A percentile compares a stretch with the other conserved stretches of the same genome.
phyloP scores from a whole-genome alignment of 768 basidiomycete species.

The Plicaturopsis crispa region DNA sequence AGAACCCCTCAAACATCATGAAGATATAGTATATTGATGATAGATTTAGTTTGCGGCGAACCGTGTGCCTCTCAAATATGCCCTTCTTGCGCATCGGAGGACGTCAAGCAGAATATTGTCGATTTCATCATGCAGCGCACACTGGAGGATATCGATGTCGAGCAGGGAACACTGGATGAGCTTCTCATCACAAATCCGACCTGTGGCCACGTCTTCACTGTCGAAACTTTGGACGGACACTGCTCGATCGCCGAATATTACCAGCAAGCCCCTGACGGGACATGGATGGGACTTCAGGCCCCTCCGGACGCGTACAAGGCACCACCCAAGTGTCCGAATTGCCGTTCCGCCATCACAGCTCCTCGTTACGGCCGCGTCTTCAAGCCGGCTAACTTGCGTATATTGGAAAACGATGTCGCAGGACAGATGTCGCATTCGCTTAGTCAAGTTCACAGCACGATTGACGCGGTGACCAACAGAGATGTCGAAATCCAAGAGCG shows the following conservation, averaged over 20 bases:
- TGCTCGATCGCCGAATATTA: conserved; percentile 49
- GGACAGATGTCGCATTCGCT: conserved; percentile 41
- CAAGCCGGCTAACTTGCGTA: conserved; percentile 58
- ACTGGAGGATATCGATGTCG: conserved; percentile 38
- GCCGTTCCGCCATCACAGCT: conserved; percentile 47
- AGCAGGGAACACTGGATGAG: conserved; percentile 33
- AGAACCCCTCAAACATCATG: not conserved
- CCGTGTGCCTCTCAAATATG: conserved; percentile 50
- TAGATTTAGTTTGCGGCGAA: conserved; percentile 58
- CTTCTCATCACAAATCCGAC: conserved; percentile 51
- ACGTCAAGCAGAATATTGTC: conserved; percentile 35
- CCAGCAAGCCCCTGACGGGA: conserved; percentile 22
- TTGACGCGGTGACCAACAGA: conserved; percentile 13
- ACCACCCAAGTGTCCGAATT: conserved; percentile 56
- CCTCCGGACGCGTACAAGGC: conserved; percentile 24
- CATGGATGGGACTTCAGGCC: conserved; percentile 35
- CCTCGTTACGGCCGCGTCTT: conserved; percentile 53
- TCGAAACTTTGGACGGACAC: conserved; percentile 62
- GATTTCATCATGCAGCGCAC: conserved; percentile 51
- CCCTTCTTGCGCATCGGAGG: conserved; percentile 34
- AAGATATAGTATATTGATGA: conserved; percentile 1
- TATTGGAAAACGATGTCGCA: conserved; percentile 57
- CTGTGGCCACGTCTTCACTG: conserved; percentile 62
- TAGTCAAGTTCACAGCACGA: conserved; percentile 15
- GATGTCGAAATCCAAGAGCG: conserved; percentile 8